Percentiles rank a stretch among this genome's conserved stretches.
phyloP scores from a whole-genome alignment of 768 basidiomycete genomes.

The Hygrocybe coccinea region DNA sequence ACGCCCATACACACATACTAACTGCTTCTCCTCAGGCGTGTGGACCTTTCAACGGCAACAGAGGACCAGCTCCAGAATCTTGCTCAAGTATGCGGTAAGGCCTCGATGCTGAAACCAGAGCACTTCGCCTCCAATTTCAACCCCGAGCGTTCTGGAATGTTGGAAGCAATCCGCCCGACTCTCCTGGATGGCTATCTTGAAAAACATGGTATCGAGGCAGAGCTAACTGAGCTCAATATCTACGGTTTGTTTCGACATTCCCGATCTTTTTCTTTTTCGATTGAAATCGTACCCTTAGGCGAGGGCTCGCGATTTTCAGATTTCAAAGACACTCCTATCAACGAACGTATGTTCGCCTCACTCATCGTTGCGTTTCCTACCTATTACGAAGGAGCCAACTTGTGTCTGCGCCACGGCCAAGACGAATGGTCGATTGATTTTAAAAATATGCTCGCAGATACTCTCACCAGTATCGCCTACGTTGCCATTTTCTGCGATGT shows the following conservation, averaged over 20 bases:
- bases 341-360: constrained; percentile 45
- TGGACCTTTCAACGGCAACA: background rate
- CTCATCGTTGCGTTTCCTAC: constrained; percentile 49
- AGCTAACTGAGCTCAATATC: constrained; percentile 37
- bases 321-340: constrained; percentile 46
- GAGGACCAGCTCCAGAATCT: background rate
- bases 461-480: constrained; percentile 56
- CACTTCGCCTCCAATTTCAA: constrained; percentile 1
- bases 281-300: constrained; percentile 21
- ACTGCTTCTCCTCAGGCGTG: background rate
- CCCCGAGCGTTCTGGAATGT: background rate
- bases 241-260: constrained; percentile 26
- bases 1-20: background rate
- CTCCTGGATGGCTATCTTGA: constrained; percentile 1
- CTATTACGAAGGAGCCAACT: constrained; percentile 40
- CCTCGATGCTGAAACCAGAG: background rate
- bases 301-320: constrained; percentile 46
- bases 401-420: constrained; percentile 32
- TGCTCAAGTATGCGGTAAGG: background rate
- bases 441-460: constrained; percentile 34
- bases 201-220: constrained; percentile 18
- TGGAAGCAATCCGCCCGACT: background rate
- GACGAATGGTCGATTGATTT: constrained; percentile 35
- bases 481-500: constrained; percentile 38
- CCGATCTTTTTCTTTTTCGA: background rate